A percentile compares a stretch with the other conserved stretches of the same genome.
These are phyloP conservation scores for Aspergillus texensis DNA, from an alignment of 2,329 filamentous ascomycete species.

Conservation along the genomic window DNA sequence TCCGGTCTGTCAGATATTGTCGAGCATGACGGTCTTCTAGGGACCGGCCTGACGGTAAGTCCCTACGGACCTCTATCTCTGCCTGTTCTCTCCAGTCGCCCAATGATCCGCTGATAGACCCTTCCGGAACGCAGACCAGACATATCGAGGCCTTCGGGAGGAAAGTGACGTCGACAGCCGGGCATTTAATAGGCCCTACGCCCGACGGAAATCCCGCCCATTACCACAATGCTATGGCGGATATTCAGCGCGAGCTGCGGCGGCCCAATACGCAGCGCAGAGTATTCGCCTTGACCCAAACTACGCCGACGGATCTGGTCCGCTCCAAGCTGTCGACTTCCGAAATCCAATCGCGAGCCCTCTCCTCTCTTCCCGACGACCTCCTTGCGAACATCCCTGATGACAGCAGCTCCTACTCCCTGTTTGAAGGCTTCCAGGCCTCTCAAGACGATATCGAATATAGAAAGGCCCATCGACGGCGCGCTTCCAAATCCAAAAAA, in stretches of 20 bases:
- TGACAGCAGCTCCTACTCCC: conserved; percentile 79
- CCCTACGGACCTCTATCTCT: conserved; percentile 8
- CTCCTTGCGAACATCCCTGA: conserved; percentile 88
- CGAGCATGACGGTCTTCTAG: conserved; percentile 49
- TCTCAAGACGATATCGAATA: conserved; percentile 65
- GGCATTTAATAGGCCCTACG: conserved; percentile 77
- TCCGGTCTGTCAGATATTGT: conserved; percentile 45
- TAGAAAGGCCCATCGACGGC: conserved; percentile 69
- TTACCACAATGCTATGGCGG: conserved; percentile 85
- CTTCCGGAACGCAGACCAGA: conserved; percentile 62
- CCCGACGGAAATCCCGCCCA: conserved; percentile 59
- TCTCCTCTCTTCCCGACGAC: conserved; percentile 87
- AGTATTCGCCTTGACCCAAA: conserved; percentile 87
- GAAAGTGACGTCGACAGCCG: conserved; percentile 92
- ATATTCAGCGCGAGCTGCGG: conserved; percentile 86
- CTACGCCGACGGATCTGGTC: conserved; percentile 90
- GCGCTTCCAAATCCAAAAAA: conserved; percentile 74
- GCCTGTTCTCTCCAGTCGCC: conserved; percentile 8
- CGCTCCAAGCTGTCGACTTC: conserved; percentile 85
- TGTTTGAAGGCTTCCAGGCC: conserved; percentile 96
- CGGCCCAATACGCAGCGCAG: conserved; percentile 82
- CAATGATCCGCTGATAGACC: conserved; percentile 18
- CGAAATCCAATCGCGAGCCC: conserved; percentile 91
- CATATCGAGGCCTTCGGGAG: conserved; percentile 90
- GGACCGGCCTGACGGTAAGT: conserved; percentile 52